Evolutionary conservation across 2,329 filamentous ascomycete genomes (phyloP).

Genomic region (Clathrospora elynae): DNA sequence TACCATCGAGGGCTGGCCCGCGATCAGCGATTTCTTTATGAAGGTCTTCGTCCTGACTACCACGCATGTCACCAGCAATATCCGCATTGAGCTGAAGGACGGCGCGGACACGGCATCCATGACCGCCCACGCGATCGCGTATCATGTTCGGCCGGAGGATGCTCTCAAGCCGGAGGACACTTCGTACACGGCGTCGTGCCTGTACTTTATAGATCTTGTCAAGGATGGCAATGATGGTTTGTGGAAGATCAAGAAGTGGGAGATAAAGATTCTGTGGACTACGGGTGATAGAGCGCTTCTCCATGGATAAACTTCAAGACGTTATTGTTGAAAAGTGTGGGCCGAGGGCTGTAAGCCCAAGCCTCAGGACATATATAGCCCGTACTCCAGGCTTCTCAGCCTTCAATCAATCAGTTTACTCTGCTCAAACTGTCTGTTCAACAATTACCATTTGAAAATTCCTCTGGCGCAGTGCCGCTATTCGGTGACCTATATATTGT

Average conservation of each 20-base stretch:
- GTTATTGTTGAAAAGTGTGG: too few species aligned
- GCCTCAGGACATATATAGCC: too few species aligned
- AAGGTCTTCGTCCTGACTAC: conserved; percentile 27
- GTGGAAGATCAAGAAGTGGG: conserved; percentile 39
- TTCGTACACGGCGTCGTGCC: conserved; percentile 25
- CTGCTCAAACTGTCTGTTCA: too few species aligned
- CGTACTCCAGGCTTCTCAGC: too few species aligned
- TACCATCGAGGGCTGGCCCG: conserved; percentile 21
- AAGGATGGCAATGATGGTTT: conserved; percentile 20
- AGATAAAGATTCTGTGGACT: conserved; percentile 27
- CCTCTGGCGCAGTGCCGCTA: too few species aligned
- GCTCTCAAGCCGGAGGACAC: conserved; percentile 22
- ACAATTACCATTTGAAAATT: too few species aligned
- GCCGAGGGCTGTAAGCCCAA: too few species aligned
- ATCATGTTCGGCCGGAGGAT: conserved; percentile 30
- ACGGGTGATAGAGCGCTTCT: too few species aligned
- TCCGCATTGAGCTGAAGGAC: conserved; percentile 25
- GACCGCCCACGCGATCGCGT: conserved; percentile 26
- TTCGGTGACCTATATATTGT: too few species aligned
- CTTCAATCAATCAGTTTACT: too few species aligned
- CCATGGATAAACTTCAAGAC: too few species aligned
- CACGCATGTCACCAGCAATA: conserved; percentile 31
- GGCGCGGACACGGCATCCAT: conserved; percentile 20
- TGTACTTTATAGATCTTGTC: conserved; percentile 30
- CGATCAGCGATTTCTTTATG: conserved; percentile 20